Base-by-base conservation (phyloP, 139 green algal species). In the Nannochloris sp. region DNA sequence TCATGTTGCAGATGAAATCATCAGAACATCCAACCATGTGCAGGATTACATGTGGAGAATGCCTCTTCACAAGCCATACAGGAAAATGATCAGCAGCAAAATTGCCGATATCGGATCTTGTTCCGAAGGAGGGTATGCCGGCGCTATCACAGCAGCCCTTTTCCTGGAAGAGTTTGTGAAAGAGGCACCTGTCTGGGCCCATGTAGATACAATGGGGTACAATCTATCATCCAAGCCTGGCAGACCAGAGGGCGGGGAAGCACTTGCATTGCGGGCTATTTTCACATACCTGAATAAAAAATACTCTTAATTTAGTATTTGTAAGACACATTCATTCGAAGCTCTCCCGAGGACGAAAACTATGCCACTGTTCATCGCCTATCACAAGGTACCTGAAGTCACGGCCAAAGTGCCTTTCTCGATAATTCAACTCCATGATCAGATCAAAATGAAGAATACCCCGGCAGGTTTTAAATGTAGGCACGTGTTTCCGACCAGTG, bases 71-170 rank as follows among this genome's bases (percentile, higher is more conserved):
- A 57, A 75, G 43, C 60, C 64, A 54, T 51, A 73, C 43, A 48
- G 37, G 14, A 72, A 70, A 53, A 49, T 68, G 56, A 67, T 89
- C 4, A 78, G 86, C 51, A 75, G 51, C 59, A 84, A 85, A 69
- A 73, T 85, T 36, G 89, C 91, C 0, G 91, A 97, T 78, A 89
- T 96, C 73, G 84, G 85, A 62, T 85, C 18, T 24, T 62, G 48
- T 40, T 18, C 25, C 5, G 72, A 27, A 51, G 72, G 62, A 23
- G 62, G 78, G n/a, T 75, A 62, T 29, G 88, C 74, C 7, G 90
- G 89, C n/a, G 72, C 83, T 61, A 98, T 98, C 71, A 96, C 85
- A 2, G 92, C 91, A 3, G 83, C 84, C 3, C 76, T 97, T 5
- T 97, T 96, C 75, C 72, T 97, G 29, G 83, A 93, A 75, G 59